These are phyloP conservation scores for Hypoxylon rubiginosum DNA, from an alignment of 2,329 filamentous ascomycete genomes.

Conservation along the genomic window DNA sequence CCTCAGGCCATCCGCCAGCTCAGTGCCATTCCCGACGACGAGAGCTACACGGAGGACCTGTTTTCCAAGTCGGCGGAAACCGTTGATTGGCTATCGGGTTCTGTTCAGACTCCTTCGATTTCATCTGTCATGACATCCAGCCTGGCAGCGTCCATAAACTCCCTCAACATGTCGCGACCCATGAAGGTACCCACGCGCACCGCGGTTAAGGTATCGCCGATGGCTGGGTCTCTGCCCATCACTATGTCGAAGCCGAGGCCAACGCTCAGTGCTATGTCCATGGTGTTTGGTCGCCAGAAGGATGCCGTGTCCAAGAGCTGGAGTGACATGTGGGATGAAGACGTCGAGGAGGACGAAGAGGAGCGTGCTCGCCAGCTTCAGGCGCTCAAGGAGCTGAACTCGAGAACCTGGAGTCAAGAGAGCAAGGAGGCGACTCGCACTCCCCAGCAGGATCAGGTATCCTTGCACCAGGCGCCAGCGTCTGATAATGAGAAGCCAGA, in stretches of 20 bases:
- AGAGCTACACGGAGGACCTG: constrained; percentile 85
- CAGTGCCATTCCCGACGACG: constrained; percentile 85
- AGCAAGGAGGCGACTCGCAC: constrained; percentile 62
- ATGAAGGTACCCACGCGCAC: constrained; percentile 59
- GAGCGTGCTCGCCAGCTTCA: constrained; percentile 72
- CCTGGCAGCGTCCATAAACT: constrained; percentile 84
- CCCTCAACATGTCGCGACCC: constrained; percentile 69
- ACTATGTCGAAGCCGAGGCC: constrained; percentile 81
- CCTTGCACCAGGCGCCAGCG: constrained; percentile 59
- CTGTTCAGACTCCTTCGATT: constrained; percentile 82
- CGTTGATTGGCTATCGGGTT: constrained; percentile 83
- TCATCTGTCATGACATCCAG: constrained; percentile 88
- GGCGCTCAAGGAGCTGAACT: constrained; percentile 75
- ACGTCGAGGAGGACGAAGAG: constrained; percentile 80
- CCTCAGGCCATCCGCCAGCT: constrained; percentile 82
- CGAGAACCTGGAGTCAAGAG: constrained; percentile 84
- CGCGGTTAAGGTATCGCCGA: constrained; percentile 67
- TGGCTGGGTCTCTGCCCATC: constrained; percentile 81
- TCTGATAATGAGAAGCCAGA: constrained; percentile 59
- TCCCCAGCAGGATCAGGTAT: constrained; percentile 58
- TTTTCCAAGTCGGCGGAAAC: constrained; percentile 83
- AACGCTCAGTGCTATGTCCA: constrained; percentile 77
- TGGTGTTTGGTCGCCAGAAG: constrained; percentile 82
- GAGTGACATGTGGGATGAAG: constrained; percentile 98
- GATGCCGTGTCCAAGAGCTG: constrained; percentile 96